Evolutionary conservation across 306 rosid genomes (phyloP).

Genomic region (Mimosa bimucronata): DNA sequence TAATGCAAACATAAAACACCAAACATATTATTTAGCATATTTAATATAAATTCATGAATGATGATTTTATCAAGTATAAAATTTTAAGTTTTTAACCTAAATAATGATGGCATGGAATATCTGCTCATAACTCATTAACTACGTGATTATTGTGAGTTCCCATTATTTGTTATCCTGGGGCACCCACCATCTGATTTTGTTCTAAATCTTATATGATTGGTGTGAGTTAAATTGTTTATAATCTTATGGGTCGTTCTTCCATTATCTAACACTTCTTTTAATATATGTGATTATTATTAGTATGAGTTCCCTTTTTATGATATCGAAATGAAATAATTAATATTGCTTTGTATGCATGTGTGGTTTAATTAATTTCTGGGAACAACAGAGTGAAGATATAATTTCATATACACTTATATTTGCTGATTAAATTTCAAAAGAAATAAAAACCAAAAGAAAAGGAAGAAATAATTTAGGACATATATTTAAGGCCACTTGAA

Average conservation of each 20-base stretch:
- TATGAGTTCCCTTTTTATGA: not conserved
- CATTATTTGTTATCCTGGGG: too few relatives aligned
- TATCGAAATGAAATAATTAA: not conserved
- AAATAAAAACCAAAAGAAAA: not conserved
- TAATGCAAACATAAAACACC: too few relatives aligned
- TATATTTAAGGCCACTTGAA: slow-evolving; percentile 1
- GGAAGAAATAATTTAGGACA: not conserved
- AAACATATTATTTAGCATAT: too few relatives aligned
- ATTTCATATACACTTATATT: not conserved
- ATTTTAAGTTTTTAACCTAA: not conserved
- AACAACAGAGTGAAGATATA: not conserved
- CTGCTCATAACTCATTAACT: not conserved
- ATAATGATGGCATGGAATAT: not conserved
- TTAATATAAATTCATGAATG: too few relatives aligned
- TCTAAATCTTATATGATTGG: too few relatives aligned
- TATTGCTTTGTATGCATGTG: not conserved
- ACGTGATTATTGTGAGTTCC: not conserved
- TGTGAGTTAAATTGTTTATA: too few relatives aligned
- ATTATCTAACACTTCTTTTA: too few relatives aligned
- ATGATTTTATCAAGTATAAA: too few relatives aligned
- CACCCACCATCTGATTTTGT: too few relatives aligned
- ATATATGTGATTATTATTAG: too few relatives aligned
- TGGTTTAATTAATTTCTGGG: not conserved
- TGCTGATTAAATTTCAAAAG: not conserved
- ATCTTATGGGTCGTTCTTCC: too few relatives aligned